phyloP scores from a whole-genome alignment of 116 monocot genomes.

The Iris pallida region DNA sequence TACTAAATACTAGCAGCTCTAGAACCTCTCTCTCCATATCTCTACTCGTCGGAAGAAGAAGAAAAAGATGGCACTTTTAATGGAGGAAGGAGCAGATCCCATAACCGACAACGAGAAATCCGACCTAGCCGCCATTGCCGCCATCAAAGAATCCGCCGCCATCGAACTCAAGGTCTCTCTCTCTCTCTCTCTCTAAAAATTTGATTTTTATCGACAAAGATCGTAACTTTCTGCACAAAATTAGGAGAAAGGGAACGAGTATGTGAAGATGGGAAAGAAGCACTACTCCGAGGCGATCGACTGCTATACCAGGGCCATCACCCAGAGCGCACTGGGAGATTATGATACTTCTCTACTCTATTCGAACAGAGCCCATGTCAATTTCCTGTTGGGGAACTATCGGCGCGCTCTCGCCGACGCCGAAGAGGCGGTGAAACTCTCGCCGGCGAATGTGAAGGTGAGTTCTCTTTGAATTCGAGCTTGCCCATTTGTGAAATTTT shows the following conservation, averaged over 20 bases:
- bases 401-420: constrained; percentile 72
- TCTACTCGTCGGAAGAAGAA: no score
- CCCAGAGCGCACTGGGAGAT: constrained; percentile 53
- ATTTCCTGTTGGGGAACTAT: constrained; percentile 79
- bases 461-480: background rate
- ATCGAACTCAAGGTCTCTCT: no score
- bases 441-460: constrained; percentile 74
- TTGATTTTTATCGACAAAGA: background rate
- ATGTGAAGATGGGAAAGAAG: constrained; percentile 82
- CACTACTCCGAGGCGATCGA: constrained; percentile 71
- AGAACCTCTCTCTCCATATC: no score
- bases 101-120: no score
- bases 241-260: constrained; percentile 83
- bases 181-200: no score
- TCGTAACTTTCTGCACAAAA: background rate
- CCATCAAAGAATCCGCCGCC: no score
- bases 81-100: no score
- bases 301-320: constrained; percentile 85
- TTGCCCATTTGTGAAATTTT: background rate
- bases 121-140: no score
- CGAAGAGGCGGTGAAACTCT: constrained; percentile 64
- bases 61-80: no score
- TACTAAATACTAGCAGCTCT: no score
- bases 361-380: constrained; percentile 86
- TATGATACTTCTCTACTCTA: constrained; percentile 59